phyloP scores from a whole-genome alignment of 1,284 basidiomycete genomes.

The Rugosomyces carneus region DNA sequence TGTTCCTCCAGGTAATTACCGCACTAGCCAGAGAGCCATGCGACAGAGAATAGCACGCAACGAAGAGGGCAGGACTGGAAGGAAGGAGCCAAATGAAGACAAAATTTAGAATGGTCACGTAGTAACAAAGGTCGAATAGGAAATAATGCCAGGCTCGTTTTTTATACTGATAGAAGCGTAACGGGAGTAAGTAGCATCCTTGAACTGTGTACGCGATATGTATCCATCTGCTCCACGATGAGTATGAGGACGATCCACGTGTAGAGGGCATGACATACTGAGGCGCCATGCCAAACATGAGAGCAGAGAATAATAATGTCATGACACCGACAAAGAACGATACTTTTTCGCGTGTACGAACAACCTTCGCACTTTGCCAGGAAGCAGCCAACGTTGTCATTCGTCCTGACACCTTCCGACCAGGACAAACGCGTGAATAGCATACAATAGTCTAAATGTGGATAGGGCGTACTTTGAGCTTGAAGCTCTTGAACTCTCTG shows the following conservation, averaged over 20 bases:
- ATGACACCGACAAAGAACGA: constrained; percentile 91
- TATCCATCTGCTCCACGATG: constrained; percentile 51
- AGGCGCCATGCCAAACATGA: constrained; percentile 79
- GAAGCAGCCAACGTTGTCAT: constrained; percentile 66
- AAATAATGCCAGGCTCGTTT: constrained; percentile 90
- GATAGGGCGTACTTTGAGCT: constrained; percentile 38
- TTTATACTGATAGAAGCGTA: constrained; percentile 82
- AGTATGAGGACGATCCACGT: constrained; percentile 7
- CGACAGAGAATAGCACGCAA: constrained; percentile 84
- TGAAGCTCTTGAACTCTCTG: constrained; percentile 78
- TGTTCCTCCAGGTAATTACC: constrained; percentile 95
- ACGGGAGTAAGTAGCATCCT: constrained; percentile 70
- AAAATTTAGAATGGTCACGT: constrained; percentile 83
- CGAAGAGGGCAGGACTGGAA: constrained; percentile 65
- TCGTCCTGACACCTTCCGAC: constrained; percentile 60
- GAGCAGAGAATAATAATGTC: constrained; percentile 76
- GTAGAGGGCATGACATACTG: constrained; percentile 52
- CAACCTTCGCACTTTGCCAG: constrained; percentile 88
- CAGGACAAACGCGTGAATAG: constrained; percentile 12
- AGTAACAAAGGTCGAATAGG: constrained; percentile 91
- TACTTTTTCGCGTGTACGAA: constrained; percentile 85
- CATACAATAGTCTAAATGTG: neutral
- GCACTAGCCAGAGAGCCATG: constrained; percentile 88
- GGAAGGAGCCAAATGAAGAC: constrained; percentile 85
- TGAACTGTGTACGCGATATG: constrained; percentile 76